Evolutionary conservation across 106 monocot genomes (phyloP), one percentile per base, ranked within the genome.

Genomic region (Vanilla planifolia): DNA sequence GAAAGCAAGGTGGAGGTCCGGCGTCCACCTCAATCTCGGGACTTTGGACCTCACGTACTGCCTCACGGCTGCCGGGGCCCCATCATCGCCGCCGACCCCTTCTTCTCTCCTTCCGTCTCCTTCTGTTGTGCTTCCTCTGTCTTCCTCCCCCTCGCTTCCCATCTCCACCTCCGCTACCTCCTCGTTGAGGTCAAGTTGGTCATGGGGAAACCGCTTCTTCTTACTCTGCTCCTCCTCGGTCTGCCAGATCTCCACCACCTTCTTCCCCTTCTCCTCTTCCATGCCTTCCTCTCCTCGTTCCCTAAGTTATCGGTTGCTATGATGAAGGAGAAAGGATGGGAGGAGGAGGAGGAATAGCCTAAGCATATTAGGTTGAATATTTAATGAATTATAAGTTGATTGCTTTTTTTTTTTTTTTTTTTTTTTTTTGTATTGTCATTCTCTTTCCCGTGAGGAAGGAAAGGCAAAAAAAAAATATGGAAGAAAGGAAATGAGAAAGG

Each of bases 41-140:
- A 69, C 62, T 59, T 88, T 88, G 9, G 88, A 83, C 33, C 88
- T 76, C 47, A 82, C 43, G 35, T 88, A 88, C 70, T 83, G 88
- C 73, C 88, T 76, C 60, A 81, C 86, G 0, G 75, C 24, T 0
- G 74, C 47, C 13, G 29, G 35, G 19, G 57, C 4, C 43, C 61
- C 45, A 63, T 46, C 43, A 45, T 32, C 46, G 62, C 69, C 65
- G 21, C 56, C 63, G 8, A 56, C 46, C 4, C 58, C 70, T 9
- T 50, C 70, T 6, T 10, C 72, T 23, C 35, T 46, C 48, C 52
- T 48, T 27, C 61, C 67, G 10, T 66, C 48, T 17, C 66, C 63
- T 61, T 75, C 79, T 8, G 65, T 75, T 3, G 65, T 70, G 67
- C 79, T 83, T 3, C 71, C 76, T 26, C 69, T 79, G 14, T 72